Evolutionary conservation across 495 filamentous ascomycete species (phyloP), one percentile per base, ranked within the genome.

Genomic region (Rostrohypoxylon terebratum): DNA sequence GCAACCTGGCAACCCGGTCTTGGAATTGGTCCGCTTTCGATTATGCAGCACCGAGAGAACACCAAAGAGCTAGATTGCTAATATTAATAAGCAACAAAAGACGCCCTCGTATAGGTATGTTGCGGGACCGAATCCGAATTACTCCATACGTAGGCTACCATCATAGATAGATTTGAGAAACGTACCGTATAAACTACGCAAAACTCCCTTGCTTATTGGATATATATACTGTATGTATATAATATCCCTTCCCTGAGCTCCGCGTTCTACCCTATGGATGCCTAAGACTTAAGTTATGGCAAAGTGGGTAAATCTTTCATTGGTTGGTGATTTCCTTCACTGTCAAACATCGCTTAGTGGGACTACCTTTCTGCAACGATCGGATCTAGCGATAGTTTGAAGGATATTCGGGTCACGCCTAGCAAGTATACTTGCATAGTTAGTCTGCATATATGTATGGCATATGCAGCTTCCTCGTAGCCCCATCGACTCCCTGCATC

Each of bases 1-100:
- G 64, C n/a, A n/a, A n/a, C n/a, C n/a, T n/a, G n/a, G 14, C 34
- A 44, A 10, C 51, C 44, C 64, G 64, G 64, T 40, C 44, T 67
- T 53, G 50, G n/a, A 28, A 53, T 67, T 68, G 47, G 21, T 53
- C 64, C 55, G 44, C 36, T 36, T 36, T 36, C 51, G 13, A 20
- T 36, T 5, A 0, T 54, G 50, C 25, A 10, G 50, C 50, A 54
- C 42, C 4, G 42, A 45, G 14, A 16, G 25, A 54, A 54, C 50
- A 54, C 33, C 25, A 54, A n/a, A 34, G 31, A 36, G 10, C 3
- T 47, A 33, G 4, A 21, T 11, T 28, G 4, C 47, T 60, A 47
- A 21, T 13, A 21, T 16, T 11, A 16, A 36, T 57, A 16, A 16
- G 33, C 53, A 16, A 20, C 6, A n/a, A 57, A 5, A 33, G 28